Base-by-base conservation (phyloP, 2,329 filamentous ascomycete genomes). In the Ceratocystis albifundus region DNA sequence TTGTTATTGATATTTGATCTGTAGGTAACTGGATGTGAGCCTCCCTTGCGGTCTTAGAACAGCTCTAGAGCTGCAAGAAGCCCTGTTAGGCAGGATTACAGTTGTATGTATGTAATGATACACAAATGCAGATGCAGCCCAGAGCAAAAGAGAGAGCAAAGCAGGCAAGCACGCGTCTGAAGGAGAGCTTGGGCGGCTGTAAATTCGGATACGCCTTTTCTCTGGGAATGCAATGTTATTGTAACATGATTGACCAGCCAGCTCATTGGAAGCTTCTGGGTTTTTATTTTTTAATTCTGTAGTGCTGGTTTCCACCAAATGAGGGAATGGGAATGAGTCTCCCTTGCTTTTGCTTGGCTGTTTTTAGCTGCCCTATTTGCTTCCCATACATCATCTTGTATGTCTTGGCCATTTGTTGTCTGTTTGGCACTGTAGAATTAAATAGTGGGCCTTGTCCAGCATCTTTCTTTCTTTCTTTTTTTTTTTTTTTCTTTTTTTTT, bases 401-500 rank as follows among this genome's bases (percentile, higher is more conserved):
- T 28, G 48, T 41, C 36, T 41, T 41, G 36, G 36, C 36, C 10
- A 15, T 41, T 1, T 3, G 15, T 4, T 41, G 36, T 41, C 36
- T 41, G 36, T 12, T 12, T 32, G 45, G 17, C 45, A 28, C 48
- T 28, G 36, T 10, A 25, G 15, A 53, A 53, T 53, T 53, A 12
- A 25, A 10, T 48, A 10, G 5, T 53, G 48, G 22, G 48, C 48
- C 22, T 10, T 53, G 22, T 22, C 55, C 64, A 0, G 30, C 10
- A 32, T 48, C 17, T 62, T 66, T n/a, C n/a, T 66, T 63, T 66
- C 63, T 66, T 63, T n/a, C n/a, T 55, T 44, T 6, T 20, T 46
- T 20, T 5, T 65, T 66, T 65, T 48, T n/a, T n/a, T 46, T 48
- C 17, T 62, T 66, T 66, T 63, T 66, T 66, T 66, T 63, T n/a